Conservation (phyloP, 192 early-diverging fungal species). For the Coemansia sp. region DNA sequence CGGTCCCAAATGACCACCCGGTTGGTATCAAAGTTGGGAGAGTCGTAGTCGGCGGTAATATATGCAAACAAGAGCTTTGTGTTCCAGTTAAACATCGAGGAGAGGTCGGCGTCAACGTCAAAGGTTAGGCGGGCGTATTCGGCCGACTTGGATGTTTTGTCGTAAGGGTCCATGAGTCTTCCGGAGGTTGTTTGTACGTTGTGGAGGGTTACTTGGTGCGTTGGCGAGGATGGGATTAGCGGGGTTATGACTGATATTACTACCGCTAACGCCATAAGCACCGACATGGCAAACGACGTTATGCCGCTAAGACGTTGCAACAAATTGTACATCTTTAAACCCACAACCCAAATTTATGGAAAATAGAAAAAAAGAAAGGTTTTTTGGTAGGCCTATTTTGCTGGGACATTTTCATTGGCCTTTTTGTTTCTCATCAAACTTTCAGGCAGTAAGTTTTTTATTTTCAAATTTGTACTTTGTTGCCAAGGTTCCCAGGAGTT, state of each 20-base stretch:
- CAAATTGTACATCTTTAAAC: conserved; percentile 49
- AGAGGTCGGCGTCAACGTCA: conserved; percentile 49
- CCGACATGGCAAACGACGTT: conserved; percentile 52
- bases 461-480: too few relatives aligned
- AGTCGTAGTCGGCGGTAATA: conserved; percentile 40
- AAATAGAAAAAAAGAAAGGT: conserved; percentile 2
- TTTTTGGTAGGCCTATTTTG: not conserved
- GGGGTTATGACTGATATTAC: conserved; percentile 43
- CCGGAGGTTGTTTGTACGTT: conserved; percentile 44
- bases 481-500: too few relatives aligned
- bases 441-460: not conserved
- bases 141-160: conserved; percentile 31
- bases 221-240: conserved; percentile 34
- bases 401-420: not conserved
- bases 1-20: conserved; percentile 51
- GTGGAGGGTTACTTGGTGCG: conserved; percentile 29
- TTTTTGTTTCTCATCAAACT: not conserved
- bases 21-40: conserved; percentile 32
- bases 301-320: conserved; percentile 50
- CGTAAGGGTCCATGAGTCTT: conserved; percentile 38
- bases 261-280: conserved; percentile 42
- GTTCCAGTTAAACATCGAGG: conserved; percentile 55
- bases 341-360: not conserved
- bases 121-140: conserved; percentile 51
- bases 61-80: conserved; percentile 50